A percentile compares a stretch with the other conserved stretches of the same genome.
These are phyloP conservation scores for Huntiella savannae DNA, from an alignment of 2,329 filamentous ascomycete genomes.

Conservation along the genomic window DNA sequence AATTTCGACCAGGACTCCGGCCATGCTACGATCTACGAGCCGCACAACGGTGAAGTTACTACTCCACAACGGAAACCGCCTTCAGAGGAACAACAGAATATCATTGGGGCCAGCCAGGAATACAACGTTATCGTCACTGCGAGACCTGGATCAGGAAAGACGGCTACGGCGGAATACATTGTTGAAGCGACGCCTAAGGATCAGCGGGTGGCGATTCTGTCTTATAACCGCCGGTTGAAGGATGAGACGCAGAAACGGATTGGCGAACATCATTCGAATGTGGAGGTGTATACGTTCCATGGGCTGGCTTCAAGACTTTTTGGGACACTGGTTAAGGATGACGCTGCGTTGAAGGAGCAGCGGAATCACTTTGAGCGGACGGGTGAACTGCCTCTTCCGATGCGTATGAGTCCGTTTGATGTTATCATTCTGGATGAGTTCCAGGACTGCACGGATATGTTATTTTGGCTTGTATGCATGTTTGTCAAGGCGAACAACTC, in stretches of 20 bases:
- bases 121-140: constrained; percentile 19
- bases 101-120: constrained; percentile 14
- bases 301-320: constrained; percentile 15
- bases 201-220: constrained; percentile 14
- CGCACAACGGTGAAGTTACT: neutral
- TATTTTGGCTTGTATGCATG: constrained; percentile 15
- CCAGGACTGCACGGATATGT: constrained; percentile 16
- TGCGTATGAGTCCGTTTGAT: constrained; percentile 15
- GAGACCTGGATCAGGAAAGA: constrained; percentile 18
- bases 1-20: neutral
- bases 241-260: constrained; percentile 15
- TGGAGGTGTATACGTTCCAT: constrained; percentile 16
- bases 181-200: constrained; percentile 12
- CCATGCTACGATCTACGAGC: neutral
- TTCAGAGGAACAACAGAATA: constrained; percentile 15
- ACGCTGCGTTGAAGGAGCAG: constrained; percentile 12
- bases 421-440: constrained; percentile 18
- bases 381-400: constrained; percentile 11
- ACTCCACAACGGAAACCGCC: constrained; percentile 2
- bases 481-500: constrained; percentile 15
- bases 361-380: neutral
- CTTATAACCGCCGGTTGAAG: constrained; percentile 16
- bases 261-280: constrained; percentile 10
- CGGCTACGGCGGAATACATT: constrained; percentile 17
- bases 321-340: constrained; percentile 11